Conservation (phyloP, 768 basidiomycete genomes). For the Clavulina sp. region DNA sequence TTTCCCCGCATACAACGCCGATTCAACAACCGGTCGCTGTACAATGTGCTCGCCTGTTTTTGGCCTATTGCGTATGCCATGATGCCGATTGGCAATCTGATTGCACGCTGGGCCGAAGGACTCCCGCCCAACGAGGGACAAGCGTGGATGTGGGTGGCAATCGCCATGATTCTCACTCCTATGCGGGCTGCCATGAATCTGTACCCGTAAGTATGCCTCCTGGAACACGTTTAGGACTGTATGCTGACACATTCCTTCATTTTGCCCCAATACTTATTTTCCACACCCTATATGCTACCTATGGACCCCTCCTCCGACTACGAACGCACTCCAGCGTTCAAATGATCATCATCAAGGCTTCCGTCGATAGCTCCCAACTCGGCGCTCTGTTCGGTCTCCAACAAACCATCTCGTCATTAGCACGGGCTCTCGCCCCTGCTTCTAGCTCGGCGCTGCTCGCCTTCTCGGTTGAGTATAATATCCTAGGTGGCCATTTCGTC, state of each 20-base stretch:
- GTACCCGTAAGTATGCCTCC: constrained; percentile 2
- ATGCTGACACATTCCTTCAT: too few species aligned
- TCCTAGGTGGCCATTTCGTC: constrained; percentile 4
- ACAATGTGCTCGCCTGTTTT: too few species aligned
- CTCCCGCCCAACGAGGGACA: too few species aligned
- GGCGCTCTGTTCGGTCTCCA: constrained; percentile 4
- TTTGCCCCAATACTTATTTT: too few species aligned
- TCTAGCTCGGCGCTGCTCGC: constrained; percentile 8
- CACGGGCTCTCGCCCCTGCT: constrained; percentile 4
- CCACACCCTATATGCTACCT: too few species aligned
- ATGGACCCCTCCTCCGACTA: too few species aligned
- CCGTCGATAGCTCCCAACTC: background rate
- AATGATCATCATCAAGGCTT: constrained; percentile 9
- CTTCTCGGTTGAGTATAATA: constrained; percentile 6
- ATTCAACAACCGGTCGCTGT: background rate
- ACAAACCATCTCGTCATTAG: constrained; percentile 1
- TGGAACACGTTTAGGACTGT: background rate
- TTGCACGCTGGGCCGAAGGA: too few species aligned
- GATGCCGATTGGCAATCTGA: too few species aligned
- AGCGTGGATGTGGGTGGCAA: constrained; percentile 7
- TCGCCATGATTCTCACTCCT: constrained; percentile 4
- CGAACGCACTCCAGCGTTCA: too few species aligned
- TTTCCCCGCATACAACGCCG: background rate
- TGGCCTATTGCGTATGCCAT: too few species aligned
- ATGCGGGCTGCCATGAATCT: background rate